Conservation (phyloP, 1,284 basidiomycete genomes). For the Rhodotorula sp. region DNA sequence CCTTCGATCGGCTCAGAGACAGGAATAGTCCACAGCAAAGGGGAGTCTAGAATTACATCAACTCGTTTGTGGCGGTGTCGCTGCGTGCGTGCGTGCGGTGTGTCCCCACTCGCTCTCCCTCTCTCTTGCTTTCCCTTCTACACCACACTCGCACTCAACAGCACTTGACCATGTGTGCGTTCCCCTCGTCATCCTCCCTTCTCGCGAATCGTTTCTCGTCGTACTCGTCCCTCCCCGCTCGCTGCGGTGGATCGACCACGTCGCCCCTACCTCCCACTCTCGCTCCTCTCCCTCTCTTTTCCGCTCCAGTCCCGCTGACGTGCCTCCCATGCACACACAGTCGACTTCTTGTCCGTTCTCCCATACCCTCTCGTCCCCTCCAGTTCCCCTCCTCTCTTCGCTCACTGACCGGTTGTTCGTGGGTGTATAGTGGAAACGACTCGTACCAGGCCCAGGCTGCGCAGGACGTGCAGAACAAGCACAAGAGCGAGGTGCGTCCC, state of each 20-base stretch:
- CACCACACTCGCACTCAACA: background rate
- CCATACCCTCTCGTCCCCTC: background rate
- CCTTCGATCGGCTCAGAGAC: no score
- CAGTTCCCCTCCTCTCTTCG: slow-evolving; percentile 4
- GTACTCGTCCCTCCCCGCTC: no score
- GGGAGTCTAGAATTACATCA: no score
- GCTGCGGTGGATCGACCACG: no score
- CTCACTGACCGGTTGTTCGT: no score
- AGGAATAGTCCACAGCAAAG: no score
- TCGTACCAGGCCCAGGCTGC: slow-evolving; percentile 29
- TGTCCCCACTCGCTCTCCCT: background rate
- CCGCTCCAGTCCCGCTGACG: background rate
- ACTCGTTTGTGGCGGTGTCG: no score
- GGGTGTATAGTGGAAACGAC: slow-evolving; percentile 4
- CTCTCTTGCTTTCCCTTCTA: background rate
- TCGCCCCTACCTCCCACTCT: no score
- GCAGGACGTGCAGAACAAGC: slow-evolving; percentile 11
- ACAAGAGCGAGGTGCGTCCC: background rate
- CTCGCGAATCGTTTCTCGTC: no score
- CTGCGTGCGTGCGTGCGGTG: background rate
- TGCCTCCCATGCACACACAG: background rate
- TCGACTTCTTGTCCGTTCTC: slow-evolving; percentile 6
- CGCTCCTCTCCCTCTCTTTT: no score
- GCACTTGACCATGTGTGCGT: background rate
- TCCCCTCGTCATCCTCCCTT: no score